Conservation (phyloP, 2,329 filamentous ascomycete species). For the Colletotrichum godetiae region DNA sequence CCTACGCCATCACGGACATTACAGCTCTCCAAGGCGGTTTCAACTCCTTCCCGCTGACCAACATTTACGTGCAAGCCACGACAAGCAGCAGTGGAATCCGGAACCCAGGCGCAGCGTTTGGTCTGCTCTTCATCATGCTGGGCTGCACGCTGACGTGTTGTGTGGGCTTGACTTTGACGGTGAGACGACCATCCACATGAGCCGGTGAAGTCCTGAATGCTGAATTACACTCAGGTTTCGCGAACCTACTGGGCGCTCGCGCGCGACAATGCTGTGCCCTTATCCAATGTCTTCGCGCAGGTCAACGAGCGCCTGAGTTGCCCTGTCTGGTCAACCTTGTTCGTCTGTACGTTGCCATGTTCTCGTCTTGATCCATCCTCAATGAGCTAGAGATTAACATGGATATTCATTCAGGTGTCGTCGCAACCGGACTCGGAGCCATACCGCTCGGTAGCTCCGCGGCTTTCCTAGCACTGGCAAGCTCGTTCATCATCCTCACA, state of each 20-base stretch:
- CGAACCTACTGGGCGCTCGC: constrained; percentile 64
- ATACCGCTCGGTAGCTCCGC: constrained; percentile 66
- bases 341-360: constrained; percentile 49
- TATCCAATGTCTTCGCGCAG: constrained; percentile 43
- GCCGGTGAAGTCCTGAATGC: not conserved
- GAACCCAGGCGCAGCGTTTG: constrained; percentile 66
- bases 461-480: constrained; percentile 67
- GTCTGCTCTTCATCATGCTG: constrained; percentile 67
- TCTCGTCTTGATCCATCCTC: not conserved
- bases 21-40: constrained; percentile 60
- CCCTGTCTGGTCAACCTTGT: constrained; percentile 68
- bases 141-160: constrained; percentile 61
- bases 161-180: constrained; percentile 64
- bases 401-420: constrained; percentile 42
- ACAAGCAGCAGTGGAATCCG: constrained; percentile 52
- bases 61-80: constrained; percentile 70
- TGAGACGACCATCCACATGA: constrained; percentile 4
- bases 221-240: constrained; percentile 33
- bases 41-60: constrained; percentile 70
- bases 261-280: constrained; percentile 71
- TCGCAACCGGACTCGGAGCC: constrained; percentile 65
- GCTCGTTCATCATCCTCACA: constrained; percentile 68
- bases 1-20: constrained; percentile 68
- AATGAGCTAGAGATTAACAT: no score
- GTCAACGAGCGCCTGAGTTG: constrained; percentile 67